Conservation (phyloP, 306 rosid species). For the Parietaria judaica region DNA sequence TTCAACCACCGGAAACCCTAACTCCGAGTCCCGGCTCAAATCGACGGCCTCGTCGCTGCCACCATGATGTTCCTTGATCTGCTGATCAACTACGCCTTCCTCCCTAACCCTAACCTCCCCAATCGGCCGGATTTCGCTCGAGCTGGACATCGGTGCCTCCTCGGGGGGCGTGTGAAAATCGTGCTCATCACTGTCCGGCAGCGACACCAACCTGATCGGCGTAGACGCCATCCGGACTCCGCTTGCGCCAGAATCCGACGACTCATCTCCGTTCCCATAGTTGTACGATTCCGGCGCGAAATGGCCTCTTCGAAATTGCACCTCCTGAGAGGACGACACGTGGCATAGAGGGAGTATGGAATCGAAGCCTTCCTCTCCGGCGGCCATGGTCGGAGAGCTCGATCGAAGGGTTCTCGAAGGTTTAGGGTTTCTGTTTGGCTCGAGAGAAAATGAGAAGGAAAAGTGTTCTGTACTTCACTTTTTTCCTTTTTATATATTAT, state of each 20-base stretch:
- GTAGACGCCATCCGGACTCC: slow-evolving; percentile 6
- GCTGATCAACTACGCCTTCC: background rate
- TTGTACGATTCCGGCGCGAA: background rate
- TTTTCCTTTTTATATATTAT: background rate
- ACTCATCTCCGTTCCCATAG: background rate
- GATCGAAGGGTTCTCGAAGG: background rate
- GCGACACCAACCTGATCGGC: slow-evolving; percentile 27
- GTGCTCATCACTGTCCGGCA: slow-evolving; percentile 25
- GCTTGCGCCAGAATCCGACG: background rate
- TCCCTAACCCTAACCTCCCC: background rate
- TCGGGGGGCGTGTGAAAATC: slow-evolving; percentile 54
- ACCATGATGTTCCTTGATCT: background rate
- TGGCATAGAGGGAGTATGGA: slow-evolving; percentile 4
- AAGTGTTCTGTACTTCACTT: background rate
- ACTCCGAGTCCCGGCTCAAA: slow-evolving; percentile 25
- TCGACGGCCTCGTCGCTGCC: slow-evolving; percentile 12
- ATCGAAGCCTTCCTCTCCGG: slow-evolving; percentile 11
- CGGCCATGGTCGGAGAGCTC: background rate
- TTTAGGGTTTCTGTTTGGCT: background rate
- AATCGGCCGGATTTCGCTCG: slow-evolving; percentile 17
- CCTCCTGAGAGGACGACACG: slow-evolving; percentile 27
- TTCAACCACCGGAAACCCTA: slow-evolving; percentile 28
- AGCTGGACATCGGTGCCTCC: slow-evolving; percentile 15
- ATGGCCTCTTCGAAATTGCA: slow-evolving; percentile 6
- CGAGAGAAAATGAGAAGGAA: background rate